Conservation (phyloP, 192 early-diverging fungal species). For the Backusella australiensis region DNA sequence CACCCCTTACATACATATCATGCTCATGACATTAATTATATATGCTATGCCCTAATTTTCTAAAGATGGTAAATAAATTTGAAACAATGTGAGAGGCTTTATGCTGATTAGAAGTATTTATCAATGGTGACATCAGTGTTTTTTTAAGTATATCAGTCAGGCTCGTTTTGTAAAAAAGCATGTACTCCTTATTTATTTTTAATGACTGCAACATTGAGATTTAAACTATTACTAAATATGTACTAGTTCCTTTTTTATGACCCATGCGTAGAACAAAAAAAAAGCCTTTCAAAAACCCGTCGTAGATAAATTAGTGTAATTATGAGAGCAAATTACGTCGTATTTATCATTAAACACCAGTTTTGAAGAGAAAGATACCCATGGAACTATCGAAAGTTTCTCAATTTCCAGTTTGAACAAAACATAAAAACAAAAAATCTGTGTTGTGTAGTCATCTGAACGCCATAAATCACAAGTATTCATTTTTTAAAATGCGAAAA, state of each 20-base stretch:
- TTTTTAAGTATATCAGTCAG: background rate
- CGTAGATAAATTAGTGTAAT: background rate
- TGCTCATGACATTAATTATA: background rate
- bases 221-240: constrained; percentile 5
- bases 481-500: background rate
- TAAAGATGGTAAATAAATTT: background rate
- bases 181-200: background rate
- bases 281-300: background rate
- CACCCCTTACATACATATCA: background rate
- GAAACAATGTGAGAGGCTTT: background rate
- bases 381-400: background rate
- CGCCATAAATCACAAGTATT: background rate
- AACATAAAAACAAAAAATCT: background rate
- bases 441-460: background rate
- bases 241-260: background rate
- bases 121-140: background rate
- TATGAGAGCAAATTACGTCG: background rate
- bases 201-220: background rate
- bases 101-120: background rate
- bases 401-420: background rate
- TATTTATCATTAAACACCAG: background rate
- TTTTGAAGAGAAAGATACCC: background rate
- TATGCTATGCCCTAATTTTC: background rate
- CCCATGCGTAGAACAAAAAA: background rate
- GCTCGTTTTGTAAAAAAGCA: background rate